Base-by-base conservation (phyloP, 1,284 basidiomycete species). In the Ceratobasidium sp. region DNA sequence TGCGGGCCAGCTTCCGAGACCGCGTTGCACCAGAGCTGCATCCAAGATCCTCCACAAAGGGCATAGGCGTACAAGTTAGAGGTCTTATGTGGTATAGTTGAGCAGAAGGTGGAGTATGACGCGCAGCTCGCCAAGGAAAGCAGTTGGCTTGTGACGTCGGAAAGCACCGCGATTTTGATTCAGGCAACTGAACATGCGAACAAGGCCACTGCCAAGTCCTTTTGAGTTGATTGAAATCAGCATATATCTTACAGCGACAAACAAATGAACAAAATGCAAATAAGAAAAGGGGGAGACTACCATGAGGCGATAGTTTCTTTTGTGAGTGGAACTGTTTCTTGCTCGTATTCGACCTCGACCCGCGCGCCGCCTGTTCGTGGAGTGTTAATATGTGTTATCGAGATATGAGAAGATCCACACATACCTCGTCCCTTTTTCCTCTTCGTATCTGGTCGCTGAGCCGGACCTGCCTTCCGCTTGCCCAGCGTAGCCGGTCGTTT, bases 311-410 rank as follows among this genome's bases (percentile, higher is more conserved):
- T 74, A 79, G 82, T 81, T 77, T 83, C 83, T 75, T 83, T 81
- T 43, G 83, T 82, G 61, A 85, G 80, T n/a, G 85, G 85, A 82
- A 95, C 94, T 79, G 93, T 87, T 83, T 98, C 94, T 77, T 91
- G 87, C 80, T 96, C 96, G 88, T 98, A 97, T 82, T 98, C 96
- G 81, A 98, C 91, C 80, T 97, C 94, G 80, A 98, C 91, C 76
- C 90, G 87, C 8, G 95, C 91, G 28, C 90, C 91, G 76, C 86
- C 91, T 90, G 80, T 58, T 75, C 63, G 18, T 21, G 79, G 23
- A 47, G 16, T 9, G 28, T 47, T 5, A 47, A 16, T 16, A 73
- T 71, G 32, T 46, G 64, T 52, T 73, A 44, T 49, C 63, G 73
- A 66, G 35, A 61, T 52, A 72, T 3, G 6, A 66, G 30, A 52